Conservation (phyloP, 495 filamentous ascomycete genomes). For the Aspergillus funiculosus region DNA sequence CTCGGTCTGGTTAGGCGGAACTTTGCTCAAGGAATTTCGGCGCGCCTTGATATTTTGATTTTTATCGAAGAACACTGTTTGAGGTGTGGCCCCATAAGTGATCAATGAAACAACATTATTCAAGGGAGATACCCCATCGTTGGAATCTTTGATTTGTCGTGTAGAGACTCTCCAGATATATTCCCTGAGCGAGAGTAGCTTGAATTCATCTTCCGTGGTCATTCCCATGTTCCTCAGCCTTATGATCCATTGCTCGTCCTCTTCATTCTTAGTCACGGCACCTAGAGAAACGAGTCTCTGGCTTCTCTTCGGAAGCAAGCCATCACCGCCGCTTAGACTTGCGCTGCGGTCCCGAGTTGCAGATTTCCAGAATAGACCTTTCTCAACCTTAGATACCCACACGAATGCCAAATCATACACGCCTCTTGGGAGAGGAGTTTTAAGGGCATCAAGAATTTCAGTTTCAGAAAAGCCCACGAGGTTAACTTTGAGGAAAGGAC, state of each 20-base stretch:
- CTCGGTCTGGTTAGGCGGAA: slow-evolving; percentile 22
- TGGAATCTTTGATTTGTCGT: slow-evolving; percentile 54
- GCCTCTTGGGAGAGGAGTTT: slow-evolving; percentile 69
- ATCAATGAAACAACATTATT: slow-evolving; percentile 67
- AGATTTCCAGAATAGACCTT: slow-evolving; percentile 79
- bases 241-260: slow-evolving; percentile 92
- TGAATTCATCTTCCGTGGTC: slow-evolving; percentile 77
- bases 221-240: slow-evolving; percentile 81
- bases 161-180: slow-evolving; percentile 84
- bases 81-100: slow-evolving; percentile 65
- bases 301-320: slow-evolving; percentile 21
- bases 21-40: slow-evolving; percentile 32
- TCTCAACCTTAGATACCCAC: slow-evolving; percentile 79
- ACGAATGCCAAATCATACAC: slow-evolving; percentile 79
- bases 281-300: slow-evolving; percentile 33
- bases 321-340: slow-evolving; percentile 46
- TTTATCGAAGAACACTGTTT: slow-evolving; percentile 90
- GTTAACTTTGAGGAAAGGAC: slow-evolving; percentile 71
- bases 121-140: slow-evolving; percentile 40
- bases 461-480: slow-evolving; percentile 62
- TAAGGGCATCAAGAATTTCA: slow-evolving; percentile 72
- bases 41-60: slow-evolving; percentile 43
- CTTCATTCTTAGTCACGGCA: slow-evolving; percentile 64
- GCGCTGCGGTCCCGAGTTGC: slow-evolving; percentile 60
- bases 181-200: slow-evolving; percentile 77